Percentiles rank a stretch among this genome's conserved stretches.
Evolutionary conservation across 306 rosid species (phyloP).

Genomic region (Cicer bijugum): DNA sequence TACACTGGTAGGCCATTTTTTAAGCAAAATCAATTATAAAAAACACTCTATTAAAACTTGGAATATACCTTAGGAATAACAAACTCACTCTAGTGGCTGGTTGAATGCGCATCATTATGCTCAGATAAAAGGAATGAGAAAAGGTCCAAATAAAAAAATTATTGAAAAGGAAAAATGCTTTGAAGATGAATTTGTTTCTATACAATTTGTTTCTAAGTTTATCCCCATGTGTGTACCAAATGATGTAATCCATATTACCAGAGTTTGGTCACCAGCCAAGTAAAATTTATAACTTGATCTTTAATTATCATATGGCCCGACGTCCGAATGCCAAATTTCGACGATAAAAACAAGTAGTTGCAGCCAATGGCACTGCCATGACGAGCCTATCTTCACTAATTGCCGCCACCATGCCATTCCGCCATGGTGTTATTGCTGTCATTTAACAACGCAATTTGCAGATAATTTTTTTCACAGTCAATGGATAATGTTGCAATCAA

Average conservation of each 20-base stretch:
- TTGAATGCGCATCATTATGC: no score
- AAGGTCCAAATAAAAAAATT: no score
- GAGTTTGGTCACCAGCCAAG: background rate
- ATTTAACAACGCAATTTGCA: background rate
- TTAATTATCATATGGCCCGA: background rate
- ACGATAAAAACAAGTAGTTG: background rate
- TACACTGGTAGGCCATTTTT: background rate
- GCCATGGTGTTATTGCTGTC: background rate
- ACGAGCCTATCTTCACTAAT: background rate
- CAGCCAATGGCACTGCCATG: background rate
- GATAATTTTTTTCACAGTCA: background rate
- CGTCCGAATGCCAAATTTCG: background rate
- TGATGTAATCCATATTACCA: constrained; percentile 7
- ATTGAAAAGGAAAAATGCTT: no score
- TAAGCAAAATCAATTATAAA: background rate
- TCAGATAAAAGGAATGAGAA: no score
- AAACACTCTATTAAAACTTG: background rate
- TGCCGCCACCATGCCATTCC: background rate
- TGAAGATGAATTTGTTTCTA: no score
- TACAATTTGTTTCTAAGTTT: background rate
- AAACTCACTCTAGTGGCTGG: no score
- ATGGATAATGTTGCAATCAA: constrained; percentile 3
- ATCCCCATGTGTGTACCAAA: background rate
- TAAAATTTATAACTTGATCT: background rate
- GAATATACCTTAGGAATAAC: background rate